A percentile compares a stretch with the other conserved stretches of the same genome.
phyloP scores from a whole-genome alignment of 805 yeast species.

The Hanseniaspora clermontiae region DNA sequence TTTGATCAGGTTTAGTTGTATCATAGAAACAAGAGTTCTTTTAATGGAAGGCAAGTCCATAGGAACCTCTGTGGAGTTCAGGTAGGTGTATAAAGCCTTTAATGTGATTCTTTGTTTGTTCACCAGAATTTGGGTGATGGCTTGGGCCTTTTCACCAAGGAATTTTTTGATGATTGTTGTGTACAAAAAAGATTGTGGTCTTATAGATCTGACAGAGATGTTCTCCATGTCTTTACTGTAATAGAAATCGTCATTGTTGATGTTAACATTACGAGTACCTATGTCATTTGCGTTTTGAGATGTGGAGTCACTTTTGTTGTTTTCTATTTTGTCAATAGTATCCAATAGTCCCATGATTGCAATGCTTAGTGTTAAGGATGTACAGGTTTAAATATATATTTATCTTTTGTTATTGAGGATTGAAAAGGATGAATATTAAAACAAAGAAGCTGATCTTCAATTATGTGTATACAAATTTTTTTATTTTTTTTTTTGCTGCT shows the following conservation, averaged over 20 bases:
- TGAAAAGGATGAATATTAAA: not conserved
- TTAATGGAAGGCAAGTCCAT: slow-evolving; percentile 43
- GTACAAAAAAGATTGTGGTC: slow-evolving; percentile 50
- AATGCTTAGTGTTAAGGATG: not conserved
- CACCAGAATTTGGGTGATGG: slow-evolving; percentile 46
- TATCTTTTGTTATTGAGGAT: too few relatives aligned
- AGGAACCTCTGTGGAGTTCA: slow-evolving; percentile 3
- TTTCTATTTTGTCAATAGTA: slow-evolving; percentile 8
- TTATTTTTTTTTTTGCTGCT: too few relatives aligned
- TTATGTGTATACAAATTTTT: too few relatives aligned
- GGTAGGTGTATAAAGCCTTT: slow-evolving; percentile 13
- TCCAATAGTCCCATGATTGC: not conserved
- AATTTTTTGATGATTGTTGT: slow-evolving; percentile 40
- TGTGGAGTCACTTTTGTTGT: not conserved
- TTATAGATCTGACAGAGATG: slow-evolving; percentile 33
- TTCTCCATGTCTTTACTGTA: slow-evolving; percentile 13
- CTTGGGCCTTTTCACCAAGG: slow-evolving; percentile 64
- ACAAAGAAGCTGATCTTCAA: too few relatives aligned
- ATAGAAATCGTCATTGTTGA: slow-evolving; percentile 10
- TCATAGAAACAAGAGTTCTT: slow-evolving; percentile 56
- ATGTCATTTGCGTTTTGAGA: not conserved
- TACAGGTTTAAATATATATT: too few relatives aligned
- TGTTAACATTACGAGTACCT: slow-evolving; percentile 5
- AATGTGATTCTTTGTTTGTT: slow-evolving; percentile 56
- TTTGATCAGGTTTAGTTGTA: slow-evolving; percentile 66